Evolutionary conservation across 805 yeast species (phyloP).

Genomic region (Alloascoidea hylecoeti): DNA sequence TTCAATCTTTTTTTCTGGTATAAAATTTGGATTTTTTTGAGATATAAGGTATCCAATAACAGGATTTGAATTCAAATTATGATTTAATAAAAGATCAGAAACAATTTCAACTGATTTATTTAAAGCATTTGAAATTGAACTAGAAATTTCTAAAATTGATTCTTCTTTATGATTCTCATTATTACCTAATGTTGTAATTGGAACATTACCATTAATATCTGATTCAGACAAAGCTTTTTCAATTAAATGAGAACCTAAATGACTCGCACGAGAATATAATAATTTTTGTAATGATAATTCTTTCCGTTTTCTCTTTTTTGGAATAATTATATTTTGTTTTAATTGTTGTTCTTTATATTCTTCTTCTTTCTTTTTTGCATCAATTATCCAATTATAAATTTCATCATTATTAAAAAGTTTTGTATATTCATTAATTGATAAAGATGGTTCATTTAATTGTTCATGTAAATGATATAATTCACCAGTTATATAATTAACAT

Average conservation of each 20-base stretch:
- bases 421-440: background rate
- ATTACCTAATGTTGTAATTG: conserved; percentile 16
- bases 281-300: conserved; percentile 51
- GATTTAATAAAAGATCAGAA: conserved; percentile 18
- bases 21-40: conserved; percentile 38
- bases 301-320: conserved; percentile 23
- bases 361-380: background rate
- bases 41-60: conserved; percentile 49
- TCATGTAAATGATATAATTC: conserved; percentile 35
- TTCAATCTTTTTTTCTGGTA: conserved; percentile 20
- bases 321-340: conserved; percentile 15
- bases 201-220: conserved; percentile 31
- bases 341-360: conserved; percentile 9
- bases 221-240: conserved; percentile 35
- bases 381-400: conserved; percentile 24
- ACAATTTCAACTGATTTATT: conserved; percentile 31
- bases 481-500: conserved; percentile 47
- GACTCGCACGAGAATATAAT: conserved; percentile 52
- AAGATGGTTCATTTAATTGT: background rate
- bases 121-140: conserved; percentile 29
- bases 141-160: no score
- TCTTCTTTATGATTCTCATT: conserved; percentile 2
- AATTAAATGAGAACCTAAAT: conserved; percentile 67
- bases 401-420: conserved; percentile 15
- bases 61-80: conserved; percentile 14